A percentile compares a stretch with the other conserved stretches of the same genome.
Conservation (phyloP, 2,329 filamentous ascomycete genomes). For the Cladosporium oxysporum region DNA sequence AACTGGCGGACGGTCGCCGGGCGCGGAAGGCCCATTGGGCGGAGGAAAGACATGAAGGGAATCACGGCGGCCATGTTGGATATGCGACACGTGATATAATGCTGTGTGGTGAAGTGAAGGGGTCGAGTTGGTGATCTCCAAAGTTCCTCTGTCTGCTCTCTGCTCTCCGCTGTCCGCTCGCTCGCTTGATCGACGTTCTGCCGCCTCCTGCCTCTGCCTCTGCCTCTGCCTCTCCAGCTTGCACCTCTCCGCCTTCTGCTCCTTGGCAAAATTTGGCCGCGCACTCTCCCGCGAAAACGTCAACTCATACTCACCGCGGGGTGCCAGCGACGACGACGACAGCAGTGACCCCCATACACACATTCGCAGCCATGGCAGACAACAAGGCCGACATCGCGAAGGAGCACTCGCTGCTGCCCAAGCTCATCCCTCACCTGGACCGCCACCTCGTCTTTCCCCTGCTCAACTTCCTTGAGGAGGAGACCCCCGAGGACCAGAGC, state of each 20-base stretch:
- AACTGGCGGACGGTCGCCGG: conserved; percentile 40
- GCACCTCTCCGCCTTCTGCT: conserved; percentile 2
- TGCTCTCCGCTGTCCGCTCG: conserved; percentile 4
- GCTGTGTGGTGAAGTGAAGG: conserved; percentile 23
- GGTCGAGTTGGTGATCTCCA: conserved; percentile 32
- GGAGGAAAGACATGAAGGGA: conserved; percentile 42
- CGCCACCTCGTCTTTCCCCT: conserved; percentile 95
- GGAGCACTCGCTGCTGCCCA: conserved; percentile 79
- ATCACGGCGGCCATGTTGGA: conserved; percentile 26
- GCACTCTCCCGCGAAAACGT: conserved; percentile 14
- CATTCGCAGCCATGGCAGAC: conserved; percentile 42
- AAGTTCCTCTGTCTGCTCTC: conserved; percentile 37
- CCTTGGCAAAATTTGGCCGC: conserved; percentile 14
- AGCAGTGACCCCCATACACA: conserved; percentile 10
- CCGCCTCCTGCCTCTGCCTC: neutral
- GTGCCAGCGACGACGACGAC: conserved; percentile 23
- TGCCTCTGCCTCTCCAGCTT: conserved; percentile 3
- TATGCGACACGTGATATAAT: conserved; percentile 36
- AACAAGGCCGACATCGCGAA: conserved; percentile 54
- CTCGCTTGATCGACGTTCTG: neutral
- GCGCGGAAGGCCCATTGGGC: conserved; percentile 43
- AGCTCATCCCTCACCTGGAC: conserved; percentile 89
- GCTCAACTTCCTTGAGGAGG: conserved; percentile 83
- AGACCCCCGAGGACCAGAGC: conserved; percentile 77
- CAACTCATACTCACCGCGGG: conserved; percentile 11